Percentiles rank a stretch among this genome's conserved stretches.
Evolutionary conservation across 2,329 filamentous ascomycete species (phyloP).

Genomic region (Hypoxylon sp.): DNA sequence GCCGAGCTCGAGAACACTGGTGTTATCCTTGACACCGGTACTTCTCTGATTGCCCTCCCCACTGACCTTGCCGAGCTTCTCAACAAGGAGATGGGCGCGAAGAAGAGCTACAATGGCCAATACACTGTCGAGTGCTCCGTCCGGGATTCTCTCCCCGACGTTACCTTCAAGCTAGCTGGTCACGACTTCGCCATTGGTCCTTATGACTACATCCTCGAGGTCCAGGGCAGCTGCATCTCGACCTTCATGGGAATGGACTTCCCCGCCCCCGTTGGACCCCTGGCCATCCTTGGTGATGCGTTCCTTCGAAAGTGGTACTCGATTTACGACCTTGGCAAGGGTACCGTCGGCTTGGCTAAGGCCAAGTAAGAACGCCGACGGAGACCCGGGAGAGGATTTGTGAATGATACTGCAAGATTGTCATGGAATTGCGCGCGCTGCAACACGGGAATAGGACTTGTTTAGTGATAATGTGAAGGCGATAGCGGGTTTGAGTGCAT

Average conservation of each 20-base stretch:
- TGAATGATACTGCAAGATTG: slow-evolving; percentile 23
- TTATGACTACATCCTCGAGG: slow-evolving; percentile 95
- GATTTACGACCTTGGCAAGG: slow-evolving; percentile 93
- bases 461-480: slow-evolving; percentile 33
- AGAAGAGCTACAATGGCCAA: slow-evolving; percentile 97
- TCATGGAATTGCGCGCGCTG: slow-evolving; percentile 30
- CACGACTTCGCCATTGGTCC: slow-evolving; percentile 92
- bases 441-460: slow-evolving; percentile 26
- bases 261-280: slow-evolving; percentile 86
- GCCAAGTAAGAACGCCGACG: slow-evolving; percentile 66
- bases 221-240: slow-evolving; percentile 95
- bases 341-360: slow-evolving; percentile 88
- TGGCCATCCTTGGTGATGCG: slow-evolving; percentile 93
- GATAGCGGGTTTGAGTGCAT: slow-evolving; percentile 33
- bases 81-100: slow-evolving; percentile 97
- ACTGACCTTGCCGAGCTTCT: slow-evolving; percentile 92
- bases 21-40: slow-evolving; percentile 97
- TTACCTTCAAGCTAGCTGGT: slow-evolving; percentile 90
- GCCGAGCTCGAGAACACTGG: slow-evolving; percentile 95
- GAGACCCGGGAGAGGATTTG: slow-evolving; percentile 19
- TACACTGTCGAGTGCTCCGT: slow-evolving; percentile 92
- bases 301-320: slow-evolving; percentile 92
- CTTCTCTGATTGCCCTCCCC: slow-evolving; percentile 95
- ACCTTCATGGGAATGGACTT: slow-evolving; percentile 98
- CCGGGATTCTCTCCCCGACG: slow-evolving; percentile 85